Base-by-base conservation (phyloP, 441 rosid genomes). In the Gossypium trilobum region DNA sequence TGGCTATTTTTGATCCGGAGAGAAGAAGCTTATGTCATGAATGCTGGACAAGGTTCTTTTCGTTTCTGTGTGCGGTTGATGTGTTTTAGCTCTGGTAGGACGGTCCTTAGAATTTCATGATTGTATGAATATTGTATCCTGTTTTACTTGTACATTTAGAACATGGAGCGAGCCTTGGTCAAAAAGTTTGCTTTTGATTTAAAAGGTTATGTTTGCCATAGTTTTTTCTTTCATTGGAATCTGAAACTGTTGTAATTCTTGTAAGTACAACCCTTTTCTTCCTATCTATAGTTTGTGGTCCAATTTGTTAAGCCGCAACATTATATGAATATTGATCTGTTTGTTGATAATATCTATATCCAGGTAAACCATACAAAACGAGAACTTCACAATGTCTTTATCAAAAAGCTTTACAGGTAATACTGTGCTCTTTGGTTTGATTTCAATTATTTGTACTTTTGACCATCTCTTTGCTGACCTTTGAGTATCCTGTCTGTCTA, bases 341-440 rank as follows among this genome's bases (percentile, higher is more conserved):
- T 46, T 25, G 31, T 81, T 60, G 60, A 72, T 72, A 75, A 68
- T 73, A 52, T 73, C 57, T 74, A 33, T 58, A 66, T 68, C 73
- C 82, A 95, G 98, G 99, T 95, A 65, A 87, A 95, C 62, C 92
- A 91, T 80, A 85, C 99, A 2, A 95, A 91, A 79, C 90, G 96
- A 0, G 96, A 90, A 72, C 74, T 90, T 78, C 96, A 90, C 81
- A 90, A 88, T 75, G 85, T 90, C 68, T 87, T 90, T 82, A 90
- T 90, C 65, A 87, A 82, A 82, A 90, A 85, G 82, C 93, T 90
- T 56, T 90, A 90, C 86, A 87, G 89, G 82, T 79, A 60, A 73
- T 54, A 17, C 29, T 16, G 46, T 6, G 71, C 36, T 23, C 19
- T 27, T 71, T 57, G 74, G 7, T 27, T 16, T 27, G 68, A 60